A percentile compares a stretch with the other conserved stretches of the same genome.
Evolutionary conservation across 176 grass and related monocot species (phyloP).

Genomic region (Zea mays): Zm-B73-REFERENCE-NAM-5.0 NC_050103.1:171686001-171686500

Average conservation of each 20-base stretch:
- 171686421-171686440: conserved; percentile 10
- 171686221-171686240: too few relatives aligned
- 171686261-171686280: not conserved
- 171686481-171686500: not conserved
- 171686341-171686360: not conserved
- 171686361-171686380: conserved; percentile 8
- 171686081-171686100: too few relatives aligned
- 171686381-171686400: not conserved
- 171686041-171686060: too few relatives aligned
- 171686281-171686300: not conserved
- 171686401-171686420: conserved; percentile 31
- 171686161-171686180: too few relatives aligned
- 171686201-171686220: too few relatives aligned
- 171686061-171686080: too few relatives aligned
- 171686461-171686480: conserved; percentile 3
- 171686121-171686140: too few relatives aligned
- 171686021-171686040: too few relatives aligned
- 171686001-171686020: too few relatives aligned
- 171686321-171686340: not conserved
- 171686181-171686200: too few relatives aligned
- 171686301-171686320: not conserved
- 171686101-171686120: too few relatives aligned
- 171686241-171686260: not conserved
- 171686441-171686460: not conserved
- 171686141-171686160: too few relatives aligned